A percentile compares a stretch with the other conserved stretches of the same genome.
Evolutionary conservation across 83 land plant species (phyloP).

Genomic region (Picea engelmannii): DNA sequence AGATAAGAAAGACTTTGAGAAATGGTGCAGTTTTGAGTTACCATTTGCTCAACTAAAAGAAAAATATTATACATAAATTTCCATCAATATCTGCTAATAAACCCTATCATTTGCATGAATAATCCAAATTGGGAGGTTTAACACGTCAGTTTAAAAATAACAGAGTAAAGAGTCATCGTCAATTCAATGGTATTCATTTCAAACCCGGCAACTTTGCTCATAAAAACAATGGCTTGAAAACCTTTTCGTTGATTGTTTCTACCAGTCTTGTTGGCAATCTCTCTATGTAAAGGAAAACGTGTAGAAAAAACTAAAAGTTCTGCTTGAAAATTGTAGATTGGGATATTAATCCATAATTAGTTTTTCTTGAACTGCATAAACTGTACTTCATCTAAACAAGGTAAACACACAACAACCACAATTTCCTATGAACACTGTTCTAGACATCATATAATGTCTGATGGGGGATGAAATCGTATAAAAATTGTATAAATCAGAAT

Average conservation of each 20-base stretch:
- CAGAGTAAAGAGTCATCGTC: background rate
- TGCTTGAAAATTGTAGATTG: background rate
- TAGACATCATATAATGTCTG: no score
- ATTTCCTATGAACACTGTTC: no score
- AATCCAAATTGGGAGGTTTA: background rate
- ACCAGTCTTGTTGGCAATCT: background rate
- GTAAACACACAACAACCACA: no score
- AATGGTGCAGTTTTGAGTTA: background rate
- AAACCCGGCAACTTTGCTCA: background rate
- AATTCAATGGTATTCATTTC: background rate
- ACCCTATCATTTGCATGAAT: background rate
- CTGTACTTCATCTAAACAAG: no score
- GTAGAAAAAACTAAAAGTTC: background rate
- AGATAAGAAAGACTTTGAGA: background rate
- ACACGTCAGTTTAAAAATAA: background rate
- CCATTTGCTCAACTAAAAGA: background rate
- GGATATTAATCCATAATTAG: no score
- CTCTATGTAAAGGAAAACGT: background rate
- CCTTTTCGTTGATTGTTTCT: background rate
- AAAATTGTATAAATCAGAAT: no score
- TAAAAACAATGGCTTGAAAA: background rate
- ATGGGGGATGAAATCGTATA: no score
- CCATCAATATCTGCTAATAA: background rate
- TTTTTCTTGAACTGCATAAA: no score
- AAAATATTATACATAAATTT: background rate